Base-by-base conservation (phyloP, 2,329 filamentous ascomycete species). In the Anisogramma anomala region DNA sequence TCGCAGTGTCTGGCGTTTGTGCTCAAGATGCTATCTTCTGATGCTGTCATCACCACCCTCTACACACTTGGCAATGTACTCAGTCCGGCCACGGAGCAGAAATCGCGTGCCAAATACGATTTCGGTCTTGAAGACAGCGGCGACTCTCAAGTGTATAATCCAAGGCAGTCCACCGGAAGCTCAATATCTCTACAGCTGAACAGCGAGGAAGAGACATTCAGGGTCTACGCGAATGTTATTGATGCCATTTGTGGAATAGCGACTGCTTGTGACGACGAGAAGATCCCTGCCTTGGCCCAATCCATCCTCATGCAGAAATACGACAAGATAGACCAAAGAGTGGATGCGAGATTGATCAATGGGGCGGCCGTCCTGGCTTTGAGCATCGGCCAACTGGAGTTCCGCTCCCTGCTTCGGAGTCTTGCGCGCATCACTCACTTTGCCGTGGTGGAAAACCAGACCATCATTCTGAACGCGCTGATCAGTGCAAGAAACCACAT, bases 271-370 rank as follows among this genome's bases (percentile, higher is more conserved):
- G 74, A 82, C 35, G 88, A 98, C 53, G 79, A 86, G 45, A 94
- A 95, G 62, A 94, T 98, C 40, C 91, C 83, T 6, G 88, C 88
- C 4, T 68, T 98, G 39, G 89, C 88, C 2, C 83, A 95, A 52
- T 93, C 87, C 1, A 95, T 98, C 79, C 75, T 99, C 18, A 65
- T 94, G n/a, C 91, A 98, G 56, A 96, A 98, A 60, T 75, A 96
- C 43, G 80, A 82, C 46, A 89, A 91, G 60, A 77, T 95, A 41
- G 91, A 77, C 54, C 70, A 75, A 45, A 66, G 73, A 4, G 83
- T 95, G 2, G 88, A 96, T 64, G 79, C 82, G 22, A 81, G 82
- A 41, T 91, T 98, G 45, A 81, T 96, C 41, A 77, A 76, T 13
- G 87, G 93, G 46, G 79, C 86, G 6, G 86, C 87, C 7, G 69